Conservation (phyloP, 2,329 filamentous ascomycete species). For the Alternaria brassicae region DNA sequence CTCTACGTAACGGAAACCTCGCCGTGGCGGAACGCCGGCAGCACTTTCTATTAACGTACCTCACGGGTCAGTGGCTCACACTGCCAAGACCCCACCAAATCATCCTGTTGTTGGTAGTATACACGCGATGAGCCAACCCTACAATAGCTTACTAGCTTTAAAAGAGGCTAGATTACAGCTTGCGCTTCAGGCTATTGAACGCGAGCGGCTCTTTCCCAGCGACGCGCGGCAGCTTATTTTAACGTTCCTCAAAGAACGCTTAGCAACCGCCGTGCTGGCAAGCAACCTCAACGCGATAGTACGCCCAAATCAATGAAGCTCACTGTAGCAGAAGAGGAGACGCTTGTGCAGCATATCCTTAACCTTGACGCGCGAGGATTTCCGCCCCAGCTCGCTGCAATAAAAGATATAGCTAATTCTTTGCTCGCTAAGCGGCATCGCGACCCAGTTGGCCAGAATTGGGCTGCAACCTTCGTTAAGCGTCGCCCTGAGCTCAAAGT, state of each 20-base stretch:
- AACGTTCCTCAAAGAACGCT: background rate
- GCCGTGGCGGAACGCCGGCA: too few relatives aligned
- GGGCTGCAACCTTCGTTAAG: background rate
- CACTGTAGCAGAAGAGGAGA: background rate
- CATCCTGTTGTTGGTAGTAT: too few relatives aligned
- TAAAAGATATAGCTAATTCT: background rate
- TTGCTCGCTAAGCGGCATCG: background rate
- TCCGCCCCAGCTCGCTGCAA: background rate
- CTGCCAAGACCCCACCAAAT: conserved; percentile 4
- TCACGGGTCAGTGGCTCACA: too few relatives aligned
- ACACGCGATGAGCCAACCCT: conserved; percentile 4
- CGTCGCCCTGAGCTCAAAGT: conserved; percentile 4
- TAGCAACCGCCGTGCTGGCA: background rate
- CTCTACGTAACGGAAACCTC: too few relatives aligned
- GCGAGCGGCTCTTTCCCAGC: background rate
- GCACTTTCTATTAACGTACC: too few relatives aligned
- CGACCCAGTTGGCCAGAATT: background rate
- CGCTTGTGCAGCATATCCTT: background rate
- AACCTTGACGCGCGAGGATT: background rate
- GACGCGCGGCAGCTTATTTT: background rate
- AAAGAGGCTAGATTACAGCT: too few relatives aligned
- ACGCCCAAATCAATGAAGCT: conserved; percentile 1
- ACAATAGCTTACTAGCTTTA: too few relatives aligned
- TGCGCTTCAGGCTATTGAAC: background rate
- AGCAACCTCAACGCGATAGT: background rate